Percentiles rank a stretch among this genome's conserved stretches.
Evolutionary conservation across 257 asterid species (phyloP).

Genomic region (Ligustrum vulgare): DNA sequence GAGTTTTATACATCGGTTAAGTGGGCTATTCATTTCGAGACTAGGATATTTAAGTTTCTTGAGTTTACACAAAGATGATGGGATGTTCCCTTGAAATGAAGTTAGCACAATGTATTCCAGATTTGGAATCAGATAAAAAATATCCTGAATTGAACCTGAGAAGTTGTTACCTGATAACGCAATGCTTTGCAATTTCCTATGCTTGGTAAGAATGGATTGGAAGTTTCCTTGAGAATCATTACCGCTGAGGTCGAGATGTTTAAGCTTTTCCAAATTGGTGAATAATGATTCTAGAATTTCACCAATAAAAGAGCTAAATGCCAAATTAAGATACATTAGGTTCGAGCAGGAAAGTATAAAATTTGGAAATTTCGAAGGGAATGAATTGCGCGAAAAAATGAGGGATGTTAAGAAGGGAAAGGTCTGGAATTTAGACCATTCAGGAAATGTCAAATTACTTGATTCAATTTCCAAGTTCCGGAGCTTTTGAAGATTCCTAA

Average conservation of each 20-base stretch:
- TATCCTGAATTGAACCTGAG: slow-evolving; percentile 50
- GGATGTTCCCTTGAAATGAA: slow-evolving; percentile 22
- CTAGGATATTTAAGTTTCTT: slow-evolving; percentile 25
- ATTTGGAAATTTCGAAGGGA: slow-evolving; percentile 53
- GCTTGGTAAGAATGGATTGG: slow-evolving; percentile 40
- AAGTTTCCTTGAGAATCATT: slow-evolving; percentile 55
- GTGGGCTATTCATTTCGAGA: slow-evolving; percentile 20
- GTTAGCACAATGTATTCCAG: background rate
- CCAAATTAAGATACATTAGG: slow-evolving; percentile 65
- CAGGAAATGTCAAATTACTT: slow-evolving; percentile 51
- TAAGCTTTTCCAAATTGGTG: slow-evolving; percentile 46
- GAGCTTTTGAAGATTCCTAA: slow-evolving; percentile 56
- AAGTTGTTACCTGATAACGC: slow-evolving; percentile 37
- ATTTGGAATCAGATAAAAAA: slow-evolving; percentile 14
- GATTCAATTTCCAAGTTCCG: slow-evolving; percentile 58
- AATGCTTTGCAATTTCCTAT: slow-evolving; percentile 47
- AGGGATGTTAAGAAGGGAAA: slow-evolving; percentile 53
- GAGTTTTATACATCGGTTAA: no score
- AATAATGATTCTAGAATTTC: slow-evolving; percentile 56
- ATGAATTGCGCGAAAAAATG: slow-evolving; percentile 38
- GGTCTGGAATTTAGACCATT: slow-evolving; percentile 54
- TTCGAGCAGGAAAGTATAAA: slow-evolving; percentile 51
- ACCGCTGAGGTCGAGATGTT: slow-evolving; percentile 41
- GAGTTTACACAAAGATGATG: slow-evolving; percentile 37
- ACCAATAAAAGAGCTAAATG: slow-evolving; percentile 50